Conservation (phyloP, 2,329 filamentous ascomycete species). For the Tolypocladium cylindrosporum region DNA sequence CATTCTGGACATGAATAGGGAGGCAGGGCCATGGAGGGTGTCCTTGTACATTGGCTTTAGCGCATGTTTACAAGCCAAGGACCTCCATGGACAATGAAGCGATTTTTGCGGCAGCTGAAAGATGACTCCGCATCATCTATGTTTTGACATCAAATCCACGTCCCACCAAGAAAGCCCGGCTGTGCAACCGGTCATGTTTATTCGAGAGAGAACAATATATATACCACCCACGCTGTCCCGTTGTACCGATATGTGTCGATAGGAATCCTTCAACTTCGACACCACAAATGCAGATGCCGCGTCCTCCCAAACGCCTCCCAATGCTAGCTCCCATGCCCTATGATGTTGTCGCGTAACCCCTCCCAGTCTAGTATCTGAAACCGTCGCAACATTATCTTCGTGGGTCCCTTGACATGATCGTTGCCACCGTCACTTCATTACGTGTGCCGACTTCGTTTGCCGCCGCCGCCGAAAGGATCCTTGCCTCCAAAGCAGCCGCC, state of each 20-base stretch:
- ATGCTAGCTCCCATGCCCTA: constrained; percentile 24
- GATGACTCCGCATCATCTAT: too few species aligned
- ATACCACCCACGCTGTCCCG: neutral
- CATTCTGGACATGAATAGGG: constrained; percentile 6
- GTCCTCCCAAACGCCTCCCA: constrained; percentile 25
- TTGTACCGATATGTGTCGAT: neutral
- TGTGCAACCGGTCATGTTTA: neutral
- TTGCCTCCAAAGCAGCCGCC: constrained; percentile 57
- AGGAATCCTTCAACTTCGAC: constrained; percentile 1
- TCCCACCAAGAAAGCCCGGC: neutral
- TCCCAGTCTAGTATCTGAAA: constrained; percentile 6
- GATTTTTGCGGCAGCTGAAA: neutral
- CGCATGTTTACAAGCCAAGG: neutral
- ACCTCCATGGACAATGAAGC: neutral
- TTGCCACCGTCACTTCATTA: constrained; percentile 11
- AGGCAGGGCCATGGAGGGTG: neutral
- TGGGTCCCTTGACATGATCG: constrained; percentile 3
- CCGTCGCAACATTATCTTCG: constrained; percentile 2
- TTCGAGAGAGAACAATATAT: neutral
- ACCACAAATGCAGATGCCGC: constrained; percentile 13
- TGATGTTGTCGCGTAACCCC: constrained; percentile 18
- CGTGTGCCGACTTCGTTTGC: constrained; percentile 41
- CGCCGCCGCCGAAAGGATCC: constrained; percentile 41
- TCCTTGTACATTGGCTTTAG: neutral
- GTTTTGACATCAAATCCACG: neutral